Conservation (phyloP, 148 eudicot genomes). For the Rhododendron ferrugineum region DNA sequence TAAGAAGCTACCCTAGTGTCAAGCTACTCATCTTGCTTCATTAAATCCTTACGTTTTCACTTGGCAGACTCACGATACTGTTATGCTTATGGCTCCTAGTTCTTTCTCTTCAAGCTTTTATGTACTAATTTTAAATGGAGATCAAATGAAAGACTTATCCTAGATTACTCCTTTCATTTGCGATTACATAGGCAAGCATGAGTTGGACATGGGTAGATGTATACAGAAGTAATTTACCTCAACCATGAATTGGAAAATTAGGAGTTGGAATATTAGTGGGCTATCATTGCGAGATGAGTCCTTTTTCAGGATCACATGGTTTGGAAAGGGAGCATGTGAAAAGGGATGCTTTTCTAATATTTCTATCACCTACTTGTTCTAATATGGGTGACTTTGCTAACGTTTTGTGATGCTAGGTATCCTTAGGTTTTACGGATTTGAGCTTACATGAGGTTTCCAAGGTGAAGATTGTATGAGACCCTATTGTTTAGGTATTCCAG, state of each 20-base stretch:
- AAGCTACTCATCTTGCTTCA: background rate
- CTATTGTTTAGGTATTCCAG: background rate
- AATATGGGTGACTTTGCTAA: background rate
- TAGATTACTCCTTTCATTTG: background rate
- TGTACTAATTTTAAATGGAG: background rate
- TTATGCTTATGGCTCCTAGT: background rate
- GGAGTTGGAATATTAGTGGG: background rate
- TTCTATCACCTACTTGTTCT: background rate
- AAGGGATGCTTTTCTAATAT: background rate
- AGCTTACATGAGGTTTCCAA: background rate
- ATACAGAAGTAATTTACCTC: background rate
- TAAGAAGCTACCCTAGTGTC: background rate
- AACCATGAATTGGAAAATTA: background rate
- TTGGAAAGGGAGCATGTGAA: background rate
- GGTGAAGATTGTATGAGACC: background rate
- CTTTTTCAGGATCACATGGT: background rate
- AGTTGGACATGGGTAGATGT: background rate
- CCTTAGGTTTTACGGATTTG: background rate
- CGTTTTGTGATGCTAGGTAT: background rate
- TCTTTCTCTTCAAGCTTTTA: background rate
- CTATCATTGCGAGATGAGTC: background rate
- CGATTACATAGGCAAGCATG: background rate
- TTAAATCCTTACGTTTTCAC: background rate
- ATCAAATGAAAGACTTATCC: background rate
- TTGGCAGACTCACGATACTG: background rate